A percentile compares a stretch with the other conserved stretches of the same genome.
Conservation (phyloP, 2,329 filamentous ascomycete genomes). For the Talaromyces albobiverticillius region DNA sequence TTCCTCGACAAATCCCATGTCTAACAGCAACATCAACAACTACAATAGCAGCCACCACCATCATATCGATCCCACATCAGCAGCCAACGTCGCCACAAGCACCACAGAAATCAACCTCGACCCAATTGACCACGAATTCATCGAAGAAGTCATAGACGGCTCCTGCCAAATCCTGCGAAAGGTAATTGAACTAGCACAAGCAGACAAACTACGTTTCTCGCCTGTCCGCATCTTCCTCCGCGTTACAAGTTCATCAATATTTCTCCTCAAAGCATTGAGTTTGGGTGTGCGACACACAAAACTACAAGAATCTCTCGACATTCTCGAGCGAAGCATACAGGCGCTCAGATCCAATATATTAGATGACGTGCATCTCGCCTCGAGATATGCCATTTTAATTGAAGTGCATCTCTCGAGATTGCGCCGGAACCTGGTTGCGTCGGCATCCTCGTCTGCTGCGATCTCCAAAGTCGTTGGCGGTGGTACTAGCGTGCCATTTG, state of each 20-base stretch:
- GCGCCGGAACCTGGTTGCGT: conserved; percentile 34
- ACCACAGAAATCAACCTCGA: conserved; percentile 35
- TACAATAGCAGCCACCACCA: conserved; percentile 3
- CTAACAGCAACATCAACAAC: neutral
- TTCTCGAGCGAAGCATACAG: conserved; percentile 48
- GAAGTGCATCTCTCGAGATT: conserved; percentile 45
- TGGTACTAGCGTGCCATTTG: conserved; percentile 2
- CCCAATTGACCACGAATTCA: conserved; percentile 52
- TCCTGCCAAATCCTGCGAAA: conserved; percentile 52
- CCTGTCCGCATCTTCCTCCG: conserved; percentile 55
- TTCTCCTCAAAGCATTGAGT: conserved; percentile 52
- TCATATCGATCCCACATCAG: neutral
- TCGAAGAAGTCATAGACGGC: conserved; percentile 55
- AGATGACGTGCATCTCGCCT: conserved; percentile 53
- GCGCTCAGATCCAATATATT: conserved; percentile 48
- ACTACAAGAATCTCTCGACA: conserved; percentile 47
- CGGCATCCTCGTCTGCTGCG: conserved; percentile 14
- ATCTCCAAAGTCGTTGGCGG: conserved; percentile 7
- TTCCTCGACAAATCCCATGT: conserved; percentile 18
- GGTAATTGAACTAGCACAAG: conserved; percentile 48
- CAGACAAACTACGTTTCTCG: conserved; percentile 47
- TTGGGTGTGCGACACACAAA: conserved; percentile 50
- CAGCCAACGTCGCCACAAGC: conserved; percentile 1
- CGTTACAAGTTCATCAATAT: conserved; percentile 55
- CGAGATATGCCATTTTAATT: conserved; percentile 50